phyloP scores from a whole-genome alignment of 2,329 filamentous ascomycete species.

The Aspergillus fumigatiaffinis region DNA sequence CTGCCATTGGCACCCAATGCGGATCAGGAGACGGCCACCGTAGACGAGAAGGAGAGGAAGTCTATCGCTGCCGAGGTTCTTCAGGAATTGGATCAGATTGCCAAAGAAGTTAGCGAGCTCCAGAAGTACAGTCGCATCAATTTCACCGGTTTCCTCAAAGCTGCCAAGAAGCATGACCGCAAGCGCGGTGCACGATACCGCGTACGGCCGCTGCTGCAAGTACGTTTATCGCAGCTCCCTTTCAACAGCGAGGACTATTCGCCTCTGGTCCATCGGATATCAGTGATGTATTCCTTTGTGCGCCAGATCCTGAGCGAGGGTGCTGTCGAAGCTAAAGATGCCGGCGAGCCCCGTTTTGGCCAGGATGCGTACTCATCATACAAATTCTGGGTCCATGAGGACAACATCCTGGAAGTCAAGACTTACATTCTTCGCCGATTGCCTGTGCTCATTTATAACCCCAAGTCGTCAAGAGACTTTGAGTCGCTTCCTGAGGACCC shows the following conservation, averaged over 20 bases:
- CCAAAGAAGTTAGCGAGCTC: constrained; percentile 84
- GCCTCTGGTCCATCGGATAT: constrained; percentile 80
- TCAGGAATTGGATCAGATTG: constrained; percentile 78
- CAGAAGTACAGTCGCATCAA: constrained; percentile 96
- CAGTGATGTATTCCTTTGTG: constrained; percentile 92
- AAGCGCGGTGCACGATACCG: constrained; percentile 83
- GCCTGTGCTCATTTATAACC: constrained; percentile 88
- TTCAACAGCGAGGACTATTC: constrained; percentile 96
- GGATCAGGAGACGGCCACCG: constrained; percentile 30
- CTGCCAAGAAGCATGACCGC: constrained; percentile 97
- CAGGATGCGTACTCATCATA: constrained; percentile 74
- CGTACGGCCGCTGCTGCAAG: constrained; percentile 85
- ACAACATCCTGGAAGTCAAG: constrained; percentile 96
- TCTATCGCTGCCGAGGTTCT: constrained; percentile 66
- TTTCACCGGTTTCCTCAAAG: constrained; percentile 96
- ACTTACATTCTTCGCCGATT: constrained; percentile 88
- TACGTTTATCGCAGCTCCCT: constrained; percentile 79
- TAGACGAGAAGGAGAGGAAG: constrained; percentile 41
- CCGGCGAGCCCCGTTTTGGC: constrained; percentile 45
- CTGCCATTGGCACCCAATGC: constrained; percentile 51
- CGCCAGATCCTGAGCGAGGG: constrained; percentile 64
- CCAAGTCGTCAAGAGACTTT: constrained; percentile 74
- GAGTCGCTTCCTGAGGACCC: constrained; percentile 77
- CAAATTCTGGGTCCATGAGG: constrained; percentile 96
- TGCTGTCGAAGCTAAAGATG: constrained; percentile 51